Evolutionary conservation across 78 protist species (phyloP), one percentile per base, ranked within the genome.

Genomic region (Planoprotostelium fungivorum): DNA sequence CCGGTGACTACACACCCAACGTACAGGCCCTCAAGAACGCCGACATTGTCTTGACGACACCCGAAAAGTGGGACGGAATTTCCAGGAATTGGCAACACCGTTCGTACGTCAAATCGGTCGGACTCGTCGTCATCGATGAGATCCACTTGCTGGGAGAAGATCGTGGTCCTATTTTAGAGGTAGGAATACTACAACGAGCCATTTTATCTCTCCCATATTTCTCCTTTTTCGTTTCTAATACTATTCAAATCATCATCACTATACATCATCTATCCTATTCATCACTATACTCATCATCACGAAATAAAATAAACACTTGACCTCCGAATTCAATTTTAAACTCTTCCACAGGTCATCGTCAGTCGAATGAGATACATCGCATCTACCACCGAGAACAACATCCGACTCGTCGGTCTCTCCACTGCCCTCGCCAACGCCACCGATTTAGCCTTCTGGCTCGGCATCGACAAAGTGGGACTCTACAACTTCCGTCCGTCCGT

Each of bases 1-100:
- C 99, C 1, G 99, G 99, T 29, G 99, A 99, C 83, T 88, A 85
- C 89, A 92, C 99, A 36, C 99, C 99, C n/a, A 99, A 93, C 35
- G 87, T 91, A 89, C 94, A 91, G 63, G 98, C 98, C 25, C 73
- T 98, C 5, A 85, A 90, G 35, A n/a, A 35, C 16, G 99, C 99
- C 0, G 97, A 97, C 84, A 93, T 99, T 38, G 90, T 99, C n/a
- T 89, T 96, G 34, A 38, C 97, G 23, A 92, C 98, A n/a, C 94
- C 98, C 0, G 98, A 96, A 83, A 94, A 90, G 29, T 99, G 98
- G 98, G 99, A 99, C 89, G 83, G 89, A 84, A 35, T 98, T 0
- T 92, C 97, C 23, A 97, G 99, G 51, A 86, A 97, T 29, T 98
- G 99, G 99, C 90, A 95, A 89, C 95, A 89, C 87, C 91, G 98